A percentile compares a stretch with the other conserved stretches of the same genome.
phyloP scores from a whole-genome alignment of 306 rosid species.

The Quercus agrifolia region DNA sequence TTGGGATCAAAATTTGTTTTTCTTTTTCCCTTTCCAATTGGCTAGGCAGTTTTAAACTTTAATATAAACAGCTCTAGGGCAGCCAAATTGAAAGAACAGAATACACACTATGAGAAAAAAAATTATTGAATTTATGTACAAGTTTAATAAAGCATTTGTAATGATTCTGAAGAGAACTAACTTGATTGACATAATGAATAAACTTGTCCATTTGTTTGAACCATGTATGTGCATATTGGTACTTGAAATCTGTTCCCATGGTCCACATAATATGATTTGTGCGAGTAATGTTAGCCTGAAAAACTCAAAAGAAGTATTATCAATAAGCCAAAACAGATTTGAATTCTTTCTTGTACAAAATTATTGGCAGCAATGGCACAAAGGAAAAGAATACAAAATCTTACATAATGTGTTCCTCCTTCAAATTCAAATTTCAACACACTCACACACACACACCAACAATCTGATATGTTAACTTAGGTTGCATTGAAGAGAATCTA shows the following conservation, averaged over 20 bases:
- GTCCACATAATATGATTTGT: slow-evolving; percentile 98
- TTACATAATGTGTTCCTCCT: background rate
- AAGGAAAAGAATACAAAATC: background rate
- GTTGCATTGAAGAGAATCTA: background rate
- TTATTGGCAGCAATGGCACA: background rate
- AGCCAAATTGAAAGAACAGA: background rate
- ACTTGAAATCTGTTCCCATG: slow-evolving; percentile 99
- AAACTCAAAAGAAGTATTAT: slow-evolving; percentile 2
- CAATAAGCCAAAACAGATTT: slow-evolving; percentile 4
- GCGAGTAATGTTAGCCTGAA: slow-evolving; percentile 90
- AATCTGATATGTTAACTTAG: background rate
- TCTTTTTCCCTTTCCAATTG: background rate
- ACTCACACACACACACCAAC: background rate
- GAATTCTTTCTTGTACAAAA: background rate
- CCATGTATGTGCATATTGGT: slow-evolving; percentile 90
- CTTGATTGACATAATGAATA: slow-evolving; percentile 90
- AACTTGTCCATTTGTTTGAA: slow-evolving; percentile 87
- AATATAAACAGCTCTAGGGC: background rate
- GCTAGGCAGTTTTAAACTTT: background rate
- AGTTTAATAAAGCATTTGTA: no score
- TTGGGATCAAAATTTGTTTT: background rate
- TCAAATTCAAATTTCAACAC: background rate
- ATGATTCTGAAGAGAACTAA: slow-evolving; percentile 13
- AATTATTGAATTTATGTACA: no score
- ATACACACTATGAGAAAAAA: background rate